Evolutionary conservation across 140 eudicot species (phyloP).

Genomic region (Flaveria floridana): DNA sequence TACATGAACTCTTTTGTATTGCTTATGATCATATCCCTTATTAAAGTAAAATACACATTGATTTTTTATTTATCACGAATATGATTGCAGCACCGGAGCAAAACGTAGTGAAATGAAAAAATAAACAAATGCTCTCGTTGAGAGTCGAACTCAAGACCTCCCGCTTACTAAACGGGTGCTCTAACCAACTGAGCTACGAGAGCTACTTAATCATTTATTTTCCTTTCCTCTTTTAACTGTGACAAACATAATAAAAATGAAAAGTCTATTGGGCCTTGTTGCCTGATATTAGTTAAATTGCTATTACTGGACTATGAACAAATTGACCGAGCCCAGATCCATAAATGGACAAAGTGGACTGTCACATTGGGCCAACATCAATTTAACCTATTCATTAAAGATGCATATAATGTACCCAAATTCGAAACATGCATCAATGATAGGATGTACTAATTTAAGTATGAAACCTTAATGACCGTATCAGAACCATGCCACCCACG

Average conservation of each 20-base stretch:
- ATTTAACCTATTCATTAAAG: slow-evolving; percentile 11
- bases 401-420: neutral
- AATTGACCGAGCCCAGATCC: neutral
- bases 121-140: slow-evolving; percentile 60
- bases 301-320: slow-evolving; percentile 7
- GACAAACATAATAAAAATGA: neutral
- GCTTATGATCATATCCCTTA: too few species aligned
- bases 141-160: slow-evolving; percentile 99
- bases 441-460: neutral
- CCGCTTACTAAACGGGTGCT: slow-evolving; percentile 99
- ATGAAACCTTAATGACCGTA: neutral
- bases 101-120: neutral
- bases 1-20: too few species aligned
- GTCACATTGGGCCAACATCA: slow-evolving; percentile 19
- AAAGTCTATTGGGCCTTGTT: slow-evolving; percentile 14
- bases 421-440: slow-evolving; percentile 19
- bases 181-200: slow-evolving; percentile 99
- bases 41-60: too few species aligned
- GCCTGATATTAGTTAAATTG: neutral
- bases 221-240: too few species aligned
- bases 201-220: neutral
- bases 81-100: neutral
- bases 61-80: too few species aligned
- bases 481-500: neutral
- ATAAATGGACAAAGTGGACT: slow-evolving; percentile 10